These are phyloP conservation scores for Nakataea oryzae DNA, from an alignment of 2,329 filamentous ascomycete species.

Conservation along the genomic window DNA sequence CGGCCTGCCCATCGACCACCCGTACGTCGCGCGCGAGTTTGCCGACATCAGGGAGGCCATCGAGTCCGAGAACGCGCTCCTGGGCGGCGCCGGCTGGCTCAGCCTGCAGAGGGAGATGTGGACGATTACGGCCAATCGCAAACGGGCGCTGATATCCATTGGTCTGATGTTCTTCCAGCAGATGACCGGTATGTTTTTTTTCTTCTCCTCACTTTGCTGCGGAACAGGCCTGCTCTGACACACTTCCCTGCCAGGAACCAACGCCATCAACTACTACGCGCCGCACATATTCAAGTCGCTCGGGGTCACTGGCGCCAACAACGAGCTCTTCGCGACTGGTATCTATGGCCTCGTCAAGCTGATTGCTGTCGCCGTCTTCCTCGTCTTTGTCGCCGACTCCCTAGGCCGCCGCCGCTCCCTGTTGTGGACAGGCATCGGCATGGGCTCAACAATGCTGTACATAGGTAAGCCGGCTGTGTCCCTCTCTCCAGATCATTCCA, in stretches of 20 bases:
- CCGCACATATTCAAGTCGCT: slow-evolving; percentile 20
- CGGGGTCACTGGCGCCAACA: slow-evolving; percentile 29
- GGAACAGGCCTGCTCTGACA: not conserved
- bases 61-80: slow-evolving; percentile 15
- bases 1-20: slow-evolving; percentile 21
- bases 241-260: slow-evolving; percentile 1
- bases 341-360: slow-evolving; percentile 55
- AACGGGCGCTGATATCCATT: slow-evolving; percentile 35
- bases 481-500: too few relatives aligned
- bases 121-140: slow-evolving; percentile 26
- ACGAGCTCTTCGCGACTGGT: slow-evolving; percentile 48
- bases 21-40: slow-evolving; percentile 23
- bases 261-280: slow-evolving; percentile 18
- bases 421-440: slow-evolving; percentile 37
- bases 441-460: slow-evolving; percentile 41
- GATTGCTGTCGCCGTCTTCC: slow-evolving; percentile 42
- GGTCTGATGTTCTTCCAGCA: slow-evolving; percentile 40
- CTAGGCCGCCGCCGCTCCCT: slow-evolving; percentile 43
- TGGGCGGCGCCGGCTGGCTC: slow-evolving; percentile 13
- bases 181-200: slow-evolving; percentile 23
- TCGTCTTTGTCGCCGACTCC: slow-evolving; percentile 47
- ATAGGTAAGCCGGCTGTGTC: slow-evolving; percentile 30
- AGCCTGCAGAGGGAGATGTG: slow-evolving; percentile 16
- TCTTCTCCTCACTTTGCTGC: not conserved
- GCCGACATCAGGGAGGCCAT: slow-evolving; percentile 17